Conservation (phyloP, 129 eudicot genomes). For the Lactuca sativa region DNA sequence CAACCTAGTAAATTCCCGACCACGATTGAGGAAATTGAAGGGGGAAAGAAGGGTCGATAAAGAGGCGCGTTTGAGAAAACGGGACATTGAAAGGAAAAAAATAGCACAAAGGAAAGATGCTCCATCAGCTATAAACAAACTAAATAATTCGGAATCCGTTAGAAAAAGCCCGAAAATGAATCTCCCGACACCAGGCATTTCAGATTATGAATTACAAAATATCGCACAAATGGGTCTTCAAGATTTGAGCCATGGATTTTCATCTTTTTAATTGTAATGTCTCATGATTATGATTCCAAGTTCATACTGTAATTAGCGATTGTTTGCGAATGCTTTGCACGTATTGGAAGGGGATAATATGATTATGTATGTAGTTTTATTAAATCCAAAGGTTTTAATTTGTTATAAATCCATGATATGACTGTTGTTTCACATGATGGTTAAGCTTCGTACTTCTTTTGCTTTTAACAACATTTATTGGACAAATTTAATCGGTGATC, state of each 20-base stretch:
- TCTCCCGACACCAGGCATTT: too few relatives aligned
- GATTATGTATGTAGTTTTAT: constrained; percentile 49
- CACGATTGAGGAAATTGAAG: constrained; percentile 87
- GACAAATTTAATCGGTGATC: constrained; percentile 45
- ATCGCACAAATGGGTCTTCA: too few relatives aligned
- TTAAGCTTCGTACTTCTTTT: not conserved
- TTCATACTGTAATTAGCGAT: constrained; percentile 83
- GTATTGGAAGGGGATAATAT: constrained; percentile 72
- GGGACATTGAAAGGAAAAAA: constrained; percentile 83
- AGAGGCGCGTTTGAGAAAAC: constrained; percentile 89
- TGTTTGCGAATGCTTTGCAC: constrained; percentile 73
- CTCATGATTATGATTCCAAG: constrained; percentile 36
- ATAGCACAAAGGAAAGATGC: constrained; percentile 93
- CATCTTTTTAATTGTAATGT: too few relatives aligned
- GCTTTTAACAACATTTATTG: not conserved
- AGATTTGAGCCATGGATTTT: too few relatives aligned
- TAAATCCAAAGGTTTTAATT: not conserved
- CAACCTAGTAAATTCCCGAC: constrained; percentile 71
- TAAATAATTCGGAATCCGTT: constrained; percentile 23
- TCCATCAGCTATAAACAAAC: constrained; percentile 86
- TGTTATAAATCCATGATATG: too few relatives aligned
- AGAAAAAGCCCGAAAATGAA: too few relatives aligned
- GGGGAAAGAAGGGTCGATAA: constrained; percentile 87
- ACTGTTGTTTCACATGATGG: not conserved
- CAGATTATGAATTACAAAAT: too few relatives aligned